Percentiles rank a stretch among this genome's conserved stretches.
phyloP scores from a whole-genome alignment of 768 basidiomycete species.

The Tricholoma matsutake region DNA sequence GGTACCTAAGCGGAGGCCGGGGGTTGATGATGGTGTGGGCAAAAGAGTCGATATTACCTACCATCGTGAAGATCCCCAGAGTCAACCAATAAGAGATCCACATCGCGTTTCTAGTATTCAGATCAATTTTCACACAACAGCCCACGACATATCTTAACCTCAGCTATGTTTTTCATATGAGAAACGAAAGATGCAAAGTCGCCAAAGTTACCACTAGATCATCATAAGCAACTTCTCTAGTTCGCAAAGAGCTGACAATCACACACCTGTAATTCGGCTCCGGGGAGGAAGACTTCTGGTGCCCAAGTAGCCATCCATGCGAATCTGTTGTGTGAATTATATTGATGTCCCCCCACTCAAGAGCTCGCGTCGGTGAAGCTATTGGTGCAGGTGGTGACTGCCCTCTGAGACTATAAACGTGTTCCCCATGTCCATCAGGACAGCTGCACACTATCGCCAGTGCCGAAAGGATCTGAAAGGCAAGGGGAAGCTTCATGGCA shows the following conservation, averaged over 20 bases:
- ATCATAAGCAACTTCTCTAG: not conserved
- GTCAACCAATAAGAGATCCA: conserved; percentile 82
- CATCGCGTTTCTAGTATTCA: conserved; percentile 51
- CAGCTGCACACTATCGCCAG: conserved; percentile 14
- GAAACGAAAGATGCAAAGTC: conserved; percentile 84
- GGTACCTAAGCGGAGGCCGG: conserved; percentile 46
- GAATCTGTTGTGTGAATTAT: conserved; percentile 85
- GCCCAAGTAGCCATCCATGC: conserved; percentile 71
- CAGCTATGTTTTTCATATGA: conserved; percentile 76
- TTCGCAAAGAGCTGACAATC: not conserved
- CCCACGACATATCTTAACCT: conserved; percentile 32
- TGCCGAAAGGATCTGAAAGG: conserved; percentile 2
- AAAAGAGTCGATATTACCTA: conserved; percentile 7
- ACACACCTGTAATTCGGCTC: conserved; percentile 70
- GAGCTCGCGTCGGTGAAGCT: conserved; percentile 57
- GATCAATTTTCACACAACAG: not conserved
- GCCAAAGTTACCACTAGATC: conserved; percentile 56
- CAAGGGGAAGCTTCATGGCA: not conserved
- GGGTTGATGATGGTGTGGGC: not conserved
- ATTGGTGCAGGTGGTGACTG: conserved; percentile 38
- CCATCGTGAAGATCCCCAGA: conserved; percentile 80
- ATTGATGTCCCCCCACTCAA: conserved; percentile 90
- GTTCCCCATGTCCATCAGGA: conserved; percentile 20
- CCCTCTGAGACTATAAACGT: conserved; percentile 32
- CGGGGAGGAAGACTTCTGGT: conserved; percentile 69